phyloP scores from a whole-genome alignment of 73 alveolate genomes.

The Paramecium octaurelia region DNA sequence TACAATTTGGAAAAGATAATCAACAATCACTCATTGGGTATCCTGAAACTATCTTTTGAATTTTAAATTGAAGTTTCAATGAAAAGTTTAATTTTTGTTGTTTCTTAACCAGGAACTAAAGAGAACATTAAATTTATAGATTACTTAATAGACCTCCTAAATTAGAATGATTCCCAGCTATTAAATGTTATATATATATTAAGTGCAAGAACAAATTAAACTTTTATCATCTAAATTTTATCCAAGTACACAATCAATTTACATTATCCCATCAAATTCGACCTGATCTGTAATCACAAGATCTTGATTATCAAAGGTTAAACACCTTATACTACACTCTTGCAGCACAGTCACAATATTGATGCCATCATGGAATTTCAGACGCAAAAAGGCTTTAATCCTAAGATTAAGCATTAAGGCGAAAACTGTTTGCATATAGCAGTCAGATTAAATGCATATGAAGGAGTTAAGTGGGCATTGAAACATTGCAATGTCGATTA shows the following conservation, averaged over 20 bases:
- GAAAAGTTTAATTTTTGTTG: background rate
- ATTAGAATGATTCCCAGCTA: background rate
- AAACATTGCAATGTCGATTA: background rate
- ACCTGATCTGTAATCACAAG: background rate
- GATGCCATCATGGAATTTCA: background rate
- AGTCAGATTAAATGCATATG: background rate
- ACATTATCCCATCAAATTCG: background rate
- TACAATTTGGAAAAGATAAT: background rate
- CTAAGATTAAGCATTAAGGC: background rate
- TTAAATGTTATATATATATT: background rate
- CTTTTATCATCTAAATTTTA: background rate
- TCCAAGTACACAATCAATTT: background rate
- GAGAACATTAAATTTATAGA: background rate
- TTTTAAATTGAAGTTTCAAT: background rate
- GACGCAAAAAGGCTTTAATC: background rate
- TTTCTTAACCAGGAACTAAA: background rate
- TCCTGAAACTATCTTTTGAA: background rate
- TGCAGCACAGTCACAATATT: background rate
- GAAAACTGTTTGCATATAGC: constrained; percentile 17
- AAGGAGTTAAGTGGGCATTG: constrained; percentile 16
- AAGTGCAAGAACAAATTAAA: background rate
- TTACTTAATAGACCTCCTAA: background rate
- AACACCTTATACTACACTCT: background rate
- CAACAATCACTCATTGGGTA: background rate
- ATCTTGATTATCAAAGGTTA: background rate